These are phyloP conservation scores for Rubia yunnanensis DNA, from an alignment of 257 asterid genomes.

Conservation along the genomic window DNA sequence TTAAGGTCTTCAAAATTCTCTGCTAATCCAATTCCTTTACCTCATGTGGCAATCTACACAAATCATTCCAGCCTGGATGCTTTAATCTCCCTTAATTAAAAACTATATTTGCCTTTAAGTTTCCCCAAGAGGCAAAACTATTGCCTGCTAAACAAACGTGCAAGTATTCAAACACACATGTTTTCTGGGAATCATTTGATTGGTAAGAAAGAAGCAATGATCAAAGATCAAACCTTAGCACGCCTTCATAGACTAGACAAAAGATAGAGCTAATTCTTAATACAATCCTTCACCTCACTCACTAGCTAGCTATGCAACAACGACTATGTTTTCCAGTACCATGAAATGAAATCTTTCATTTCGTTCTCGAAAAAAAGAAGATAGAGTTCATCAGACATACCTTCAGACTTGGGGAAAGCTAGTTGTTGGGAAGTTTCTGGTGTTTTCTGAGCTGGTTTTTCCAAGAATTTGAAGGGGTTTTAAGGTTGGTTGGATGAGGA, in stretches of 20 bases:
- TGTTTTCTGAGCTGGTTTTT: neutral
- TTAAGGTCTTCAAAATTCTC: neutral
- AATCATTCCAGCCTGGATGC: neutral
- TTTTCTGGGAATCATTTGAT: neutral
- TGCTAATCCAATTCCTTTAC: neutral
- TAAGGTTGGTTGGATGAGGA: neutral
- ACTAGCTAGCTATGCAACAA: too few relatives aligned
- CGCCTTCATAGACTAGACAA: neutral
- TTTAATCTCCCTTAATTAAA: neutral
- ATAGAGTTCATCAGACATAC: neutral
- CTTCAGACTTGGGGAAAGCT: neutral
- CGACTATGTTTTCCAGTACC: neutral
- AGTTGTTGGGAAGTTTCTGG: neutral
- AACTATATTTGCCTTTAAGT: neutral
- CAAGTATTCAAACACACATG: neutral
- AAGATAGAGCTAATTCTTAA: neutral
- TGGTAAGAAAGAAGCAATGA: neutral
- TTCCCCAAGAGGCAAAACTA: conserved; percentile 1
- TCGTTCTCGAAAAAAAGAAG: neutral
- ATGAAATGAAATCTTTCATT: neutral
- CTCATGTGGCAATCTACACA: neutral
- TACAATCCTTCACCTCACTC: too few relatives aligned
- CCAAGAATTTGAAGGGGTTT: conserved; percentile 1
- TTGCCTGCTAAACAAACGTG: neutral
- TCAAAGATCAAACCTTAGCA: neutral